Conservation (phyloP, 2,329 filamentous ascomycete genomes). For the Fusarium algeriense region DNA sequence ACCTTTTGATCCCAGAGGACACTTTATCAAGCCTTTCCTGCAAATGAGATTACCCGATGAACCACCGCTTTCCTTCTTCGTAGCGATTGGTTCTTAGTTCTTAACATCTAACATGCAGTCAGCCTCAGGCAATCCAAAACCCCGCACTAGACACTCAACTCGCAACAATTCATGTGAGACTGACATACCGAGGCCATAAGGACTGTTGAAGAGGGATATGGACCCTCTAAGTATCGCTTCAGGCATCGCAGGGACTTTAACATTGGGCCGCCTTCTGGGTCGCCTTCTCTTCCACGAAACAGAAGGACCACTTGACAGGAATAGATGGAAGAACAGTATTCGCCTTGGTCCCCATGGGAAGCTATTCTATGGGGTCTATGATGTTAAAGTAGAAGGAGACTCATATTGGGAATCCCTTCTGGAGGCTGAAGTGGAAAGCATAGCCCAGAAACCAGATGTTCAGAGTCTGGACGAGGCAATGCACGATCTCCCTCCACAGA, state of each 20-base stretch:
- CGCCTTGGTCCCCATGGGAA: fast-evolving
- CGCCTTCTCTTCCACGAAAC: fast-evolving
- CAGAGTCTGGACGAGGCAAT: neutral
- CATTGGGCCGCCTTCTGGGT: too few species aligned
- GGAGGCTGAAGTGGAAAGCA: too few species aligned
- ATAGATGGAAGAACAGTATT: neutral
- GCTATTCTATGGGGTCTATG: fast-evolving
- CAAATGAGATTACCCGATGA: neutral
- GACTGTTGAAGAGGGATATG: neutral
- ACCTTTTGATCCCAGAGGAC: too few species aligned
- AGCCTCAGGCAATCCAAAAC: neutral
- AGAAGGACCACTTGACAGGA: neutral
- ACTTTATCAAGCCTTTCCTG: too few species aligned
- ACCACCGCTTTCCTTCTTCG: too few species aligned
- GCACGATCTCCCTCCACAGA: neutral
- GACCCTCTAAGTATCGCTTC: neutral
- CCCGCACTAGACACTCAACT: neutral
- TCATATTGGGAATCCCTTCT: neutral
- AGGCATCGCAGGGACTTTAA: too few species aligned
- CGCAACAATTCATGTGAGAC: neutral
- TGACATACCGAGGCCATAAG: fast-evolving
- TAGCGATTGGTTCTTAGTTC: neutral
- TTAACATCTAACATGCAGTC: too few species aligned
- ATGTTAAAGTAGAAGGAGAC: fast-evolving
- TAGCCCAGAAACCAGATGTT: neutral